These are phyloP conservation scores for Syzygium syzygioides DNA, from an alignment of 441 rosid species.

Conservation along the genomic window DNA sequence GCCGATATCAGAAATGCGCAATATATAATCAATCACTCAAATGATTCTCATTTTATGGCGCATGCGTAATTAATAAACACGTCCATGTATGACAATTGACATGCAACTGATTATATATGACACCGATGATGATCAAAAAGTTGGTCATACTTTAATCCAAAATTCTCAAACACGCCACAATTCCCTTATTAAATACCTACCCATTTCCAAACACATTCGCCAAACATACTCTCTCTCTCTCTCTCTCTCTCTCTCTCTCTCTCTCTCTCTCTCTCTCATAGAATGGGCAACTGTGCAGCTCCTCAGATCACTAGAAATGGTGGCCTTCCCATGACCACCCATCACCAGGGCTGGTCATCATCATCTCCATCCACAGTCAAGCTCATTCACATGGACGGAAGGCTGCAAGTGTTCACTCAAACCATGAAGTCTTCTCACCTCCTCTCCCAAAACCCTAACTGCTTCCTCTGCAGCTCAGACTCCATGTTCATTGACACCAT, in stretches of 20 bases:
- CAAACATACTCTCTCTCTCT: background rate
- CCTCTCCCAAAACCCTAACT: background rate
- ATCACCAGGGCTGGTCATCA: background rate
- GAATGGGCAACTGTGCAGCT: background rate
- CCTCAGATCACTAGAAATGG: background rate
- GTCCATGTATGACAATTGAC: background rate
- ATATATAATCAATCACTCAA: background rate
- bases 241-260: background rate
- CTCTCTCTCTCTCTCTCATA: background rate
- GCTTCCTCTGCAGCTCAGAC: background rate
- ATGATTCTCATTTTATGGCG: background rate
- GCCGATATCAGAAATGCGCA: background rate
- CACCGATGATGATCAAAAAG: background rate
- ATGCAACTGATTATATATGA: background rate
- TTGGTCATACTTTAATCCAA: background rate
- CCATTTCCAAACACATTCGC: background rate
- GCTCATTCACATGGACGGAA: background rate
- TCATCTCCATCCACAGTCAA: background rate
- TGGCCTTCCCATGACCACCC: background rate
- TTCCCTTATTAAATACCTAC: background rate
- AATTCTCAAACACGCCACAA: rapidly evolving
- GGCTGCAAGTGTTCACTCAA: background rate
- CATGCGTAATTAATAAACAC: background rate
- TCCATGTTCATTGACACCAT: background rate
- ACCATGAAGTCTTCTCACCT: background rate